Evolutionary conservation across 1,284 basidiomycete genomes (phyloP), one percentile per base, ranked within the genome.

Genomic region (Thelephora terrestris): DNA sequence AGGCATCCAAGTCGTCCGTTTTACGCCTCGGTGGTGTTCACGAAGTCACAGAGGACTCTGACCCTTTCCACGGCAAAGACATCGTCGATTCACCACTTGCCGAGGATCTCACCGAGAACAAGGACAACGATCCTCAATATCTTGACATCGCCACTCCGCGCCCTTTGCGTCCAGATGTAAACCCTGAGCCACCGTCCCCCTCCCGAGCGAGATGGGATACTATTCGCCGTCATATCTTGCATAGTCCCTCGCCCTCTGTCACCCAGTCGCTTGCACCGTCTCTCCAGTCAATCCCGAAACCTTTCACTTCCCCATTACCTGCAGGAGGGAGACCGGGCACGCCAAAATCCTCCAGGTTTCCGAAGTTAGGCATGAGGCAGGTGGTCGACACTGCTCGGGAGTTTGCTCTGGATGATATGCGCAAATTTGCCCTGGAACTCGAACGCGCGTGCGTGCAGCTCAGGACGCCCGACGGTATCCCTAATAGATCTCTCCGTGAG

Each of bases 321-420:
- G 42, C 55, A 53, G 44, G 63, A 57, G 49, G 56, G 5, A 56
- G 62, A 3, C 60, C 66, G 6, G 57, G 62, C 5, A 72, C 75
- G 0, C 74, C 77, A 2, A 78, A 76, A 51, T 68, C 69, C 5
- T 78, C 76, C 45, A 67, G 74, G n/a, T 68, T 82, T 44, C 69
- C 68, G 32, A 65, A 68, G 44, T 64, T 77, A 12, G 77, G 74
- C 1, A 78, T 82, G 54, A 69, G 75, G 27, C 76, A 81, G 24
- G 75, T 80, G 6, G 79, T 81, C 1, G 78, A 81, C 17, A 71
- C 76, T 46, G 78, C 68, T 2, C 71, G 71, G 18, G 74, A 75
- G 51, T 62, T 64, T 17, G 65, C 65, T 25, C 62, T 66, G 2
- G 71, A 75, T 46, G 71, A 76, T 44, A 58, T 64, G 7, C 67